Base-by-base conservation (phyloP, 768 basidiomycete species). In the Heimioporus sp. region DNA sequence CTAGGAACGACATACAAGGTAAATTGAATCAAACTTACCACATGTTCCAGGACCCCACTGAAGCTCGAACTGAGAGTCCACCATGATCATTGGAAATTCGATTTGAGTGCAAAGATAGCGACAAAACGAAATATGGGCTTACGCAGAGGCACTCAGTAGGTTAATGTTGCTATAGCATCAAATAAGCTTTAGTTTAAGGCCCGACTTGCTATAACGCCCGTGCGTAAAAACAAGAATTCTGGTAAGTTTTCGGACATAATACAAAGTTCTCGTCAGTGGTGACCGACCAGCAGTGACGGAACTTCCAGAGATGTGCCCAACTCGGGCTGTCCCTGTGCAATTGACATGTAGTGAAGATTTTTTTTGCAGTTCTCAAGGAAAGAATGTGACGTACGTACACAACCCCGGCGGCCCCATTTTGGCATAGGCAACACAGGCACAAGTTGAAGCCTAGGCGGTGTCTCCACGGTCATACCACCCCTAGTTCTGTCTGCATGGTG, bases 401-500 rank as follows among this genome's bases (percentile, higher is more conserved):
- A 41, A 32, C 15, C 28, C 7, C 11, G 24, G n/a, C 15, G 17
- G 6, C 17, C 10, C 5, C 16, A 38, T 21, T 21, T 38, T 30
- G 12, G 24, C 19, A 15, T n/a, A 37, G 13, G 15, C 11, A 40
- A 9, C 12, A 12, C 39, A 40, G 39, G 34, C 32, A 42, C 42
- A 10, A 21, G 24, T 30, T 12, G 31, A 32, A n/a, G 24, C 42
- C 15, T 20, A 17, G 41, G 34, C 15, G 53, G 28, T 15, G 19
- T 32, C n/a, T 35, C 52, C 10, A 43, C 7, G 15, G 30, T 28
- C 49, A 61, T 53, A 24, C 32, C 32, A 31, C 7, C 38, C 20
- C 12, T 46, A 60, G 60, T 32, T 56, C 54, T 15, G 47, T 52
- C 38, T 54, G 34, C 36, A 56, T 37, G 20, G 47, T 51, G 13